A percentile compares a stretch with the other conserved stretches of the same genome.
These are phyloP conservation scores for Colletotrichum brevisporum DNA, from an alignment of 2,329 filamentous ascomycete species.

Conservation along the genomic window DNA sequence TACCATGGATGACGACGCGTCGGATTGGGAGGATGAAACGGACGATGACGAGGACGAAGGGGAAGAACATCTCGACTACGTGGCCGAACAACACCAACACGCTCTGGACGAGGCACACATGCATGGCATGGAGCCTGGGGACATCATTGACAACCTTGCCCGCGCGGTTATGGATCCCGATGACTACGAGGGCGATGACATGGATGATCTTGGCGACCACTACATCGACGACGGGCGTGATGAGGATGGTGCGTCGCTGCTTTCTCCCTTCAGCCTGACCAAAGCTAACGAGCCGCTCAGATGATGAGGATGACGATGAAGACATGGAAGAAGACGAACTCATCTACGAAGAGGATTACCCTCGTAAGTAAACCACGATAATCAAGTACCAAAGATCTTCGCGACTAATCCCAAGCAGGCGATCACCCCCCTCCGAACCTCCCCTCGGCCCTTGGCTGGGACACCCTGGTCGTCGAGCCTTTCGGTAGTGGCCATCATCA, in stretches of 20 bases:
- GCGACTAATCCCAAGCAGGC: slow-evolving; percentile 47
- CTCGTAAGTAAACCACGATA: slow-evolving; percentile 54
- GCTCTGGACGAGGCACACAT: slow-evolving; percentile 64
- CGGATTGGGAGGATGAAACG: slow-evolving; percentile 73
- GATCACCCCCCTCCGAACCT: slow-evolving; percentile 60
- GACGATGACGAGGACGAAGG: slow-evolving; percentile 68
- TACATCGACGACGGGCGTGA: slow-evolving; percentile 71
- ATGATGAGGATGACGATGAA: slow-evolving; percentile 76
- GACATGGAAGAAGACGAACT: slow-evolving; percentile 78
- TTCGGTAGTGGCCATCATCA: slow-evolving; percentile 61
- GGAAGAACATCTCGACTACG: slow-evolving; percentile 68
- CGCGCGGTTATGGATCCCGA: slow-evolving; percentile 67
- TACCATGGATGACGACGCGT: slow-evolving; percentile 70
- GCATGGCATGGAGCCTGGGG: slow-evolving; percentile 61
- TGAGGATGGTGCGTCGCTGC: slow-evolving; percentile 64
- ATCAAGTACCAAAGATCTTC: neutral
- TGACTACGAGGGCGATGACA: slow-evolving; percentile 68
- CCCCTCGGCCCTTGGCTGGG: slow-evolving; percentile 69
- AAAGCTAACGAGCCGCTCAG: slow-evolving; percentile 47
- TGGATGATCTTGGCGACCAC: slow-evolving; percentile 65
- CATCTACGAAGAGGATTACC: slow-evolving; percentile 72
- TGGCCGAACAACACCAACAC: slow-evolving; percentile 68
- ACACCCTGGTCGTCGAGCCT: slow-evolving; percentile 67
- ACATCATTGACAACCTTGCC: slow-evolving; percentile 67
- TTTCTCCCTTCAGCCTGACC: slow-evolving; percentile 9